Conservation (phyloP, 2,329 filamentous ascomycete species). For the Trichoderma asperellum region DNA sequence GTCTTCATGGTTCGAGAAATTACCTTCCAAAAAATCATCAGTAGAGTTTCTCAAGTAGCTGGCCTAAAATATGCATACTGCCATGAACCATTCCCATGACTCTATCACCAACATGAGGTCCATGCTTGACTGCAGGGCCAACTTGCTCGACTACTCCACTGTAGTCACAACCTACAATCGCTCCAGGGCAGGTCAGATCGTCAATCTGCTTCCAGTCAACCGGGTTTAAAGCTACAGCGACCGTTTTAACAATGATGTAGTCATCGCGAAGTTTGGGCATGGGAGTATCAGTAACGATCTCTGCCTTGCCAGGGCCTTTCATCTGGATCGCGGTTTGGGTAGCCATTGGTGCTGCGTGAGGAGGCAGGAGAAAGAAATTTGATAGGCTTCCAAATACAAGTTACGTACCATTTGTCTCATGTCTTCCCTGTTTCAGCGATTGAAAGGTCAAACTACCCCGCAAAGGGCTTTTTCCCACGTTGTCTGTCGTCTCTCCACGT, state of each 20-base stretch:
- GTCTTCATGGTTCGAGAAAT: constrained; percentile 42
- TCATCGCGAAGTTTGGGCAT: constrained; percentile 31
- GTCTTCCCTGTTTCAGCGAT: neutral
- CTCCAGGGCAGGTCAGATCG: constrained; percentile 27
- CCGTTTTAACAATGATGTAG: constrained; percentile 42
- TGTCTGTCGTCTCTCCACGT: neutral
- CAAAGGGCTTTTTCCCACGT: neutral
- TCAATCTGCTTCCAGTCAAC: constrained; percentile 43
- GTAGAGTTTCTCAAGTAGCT: neutral
- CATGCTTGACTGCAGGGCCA: constrained; percentile 46
- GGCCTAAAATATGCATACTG: neutral
- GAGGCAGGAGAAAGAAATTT: neutral
- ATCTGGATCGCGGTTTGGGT: constrained; percentile 28
- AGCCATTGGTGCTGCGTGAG: constrained; percentile 1
- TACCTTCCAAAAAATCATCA: neutral
- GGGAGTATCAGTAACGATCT: constrained; percentile 24
- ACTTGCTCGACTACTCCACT: constrained; percentile 53
- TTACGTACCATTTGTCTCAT: neutral
- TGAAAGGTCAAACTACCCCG: constrained; percentile 12
- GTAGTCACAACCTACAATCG: constrained; percentile 50
- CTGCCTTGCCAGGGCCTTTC: constrained; percentile 23
- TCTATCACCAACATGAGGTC: constrained; percentile 53
- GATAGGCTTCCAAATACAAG: neutral
- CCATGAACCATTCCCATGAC: constrained; percentile 49
- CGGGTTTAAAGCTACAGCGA: constrained; percentile 43